Percentiles rank a stretch among this genome's conserved stretches.
Evolutionary conservation across 1,139 yeast species (phyloP).

Genomic region (Diutina scorzettiae): DNA sequence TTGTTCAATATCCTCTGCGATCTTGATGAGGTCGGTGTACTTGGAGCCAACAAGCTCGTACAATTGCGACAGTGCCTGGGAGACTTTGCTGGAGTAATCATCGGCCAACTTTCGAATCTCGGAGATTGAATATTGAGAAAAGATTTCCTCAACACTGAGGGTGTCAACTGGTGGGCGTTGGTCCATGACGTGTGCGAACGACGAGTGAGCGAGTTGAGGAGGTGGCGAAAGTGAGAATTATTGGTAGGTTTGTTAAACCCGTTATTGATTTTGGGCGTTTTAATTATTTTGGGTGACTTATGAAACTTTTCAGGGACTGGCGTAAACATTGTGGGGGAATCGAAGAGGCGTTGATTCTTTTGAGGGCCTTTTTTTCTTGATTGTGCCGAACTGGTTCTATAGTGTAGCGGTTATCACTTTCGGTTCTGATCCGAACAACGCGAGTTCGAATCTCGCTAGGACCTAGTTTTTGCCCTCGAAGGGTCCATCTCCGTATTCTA

Average conservation of each 20-base stretch:
- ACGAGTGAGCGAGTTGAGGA: background rate
- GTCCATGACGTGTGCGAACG: background rate
- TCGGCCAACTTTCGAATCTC: background rate
- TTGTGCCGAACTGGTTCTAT: no score
- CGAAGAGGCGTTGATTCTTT: no score
- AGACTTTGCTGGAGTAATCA: constrained; percentile 3
- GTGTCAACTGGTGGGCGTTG: background rate
- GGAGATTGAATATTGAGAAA: background rate
- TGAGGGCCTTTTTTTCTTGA: no score
- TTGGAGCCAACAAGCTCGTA: constrained; percentile 51
- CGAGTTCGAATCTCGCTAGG: constrained; percentile 6
- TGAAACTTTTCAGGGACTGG: no score
- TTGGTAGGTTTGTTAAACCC: background rate
- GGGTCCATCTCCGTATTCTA: no score
- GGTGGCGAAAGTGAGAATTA: background rate
- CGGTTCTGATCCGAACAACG: constrained; percentile 7
- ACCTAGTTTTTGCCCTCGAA: background rate
- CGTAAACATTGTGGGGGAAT: no score
- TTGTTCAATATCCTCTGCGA: constrained; percentile 54
- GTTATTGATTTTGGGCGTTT: no score
- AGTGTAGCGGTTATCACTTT: constrained; percentile 7
- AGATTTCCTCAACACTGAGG: constrained; percentile 2
- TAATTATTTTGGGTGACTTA: no score
- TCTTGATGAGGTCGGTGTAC: constrained; percentile 53
- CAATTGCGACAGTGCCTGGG: constrained; percentile 24